Conservation (phyloP, 1,284 basidiomycete species). For the Malassezia restricta region DNA sequence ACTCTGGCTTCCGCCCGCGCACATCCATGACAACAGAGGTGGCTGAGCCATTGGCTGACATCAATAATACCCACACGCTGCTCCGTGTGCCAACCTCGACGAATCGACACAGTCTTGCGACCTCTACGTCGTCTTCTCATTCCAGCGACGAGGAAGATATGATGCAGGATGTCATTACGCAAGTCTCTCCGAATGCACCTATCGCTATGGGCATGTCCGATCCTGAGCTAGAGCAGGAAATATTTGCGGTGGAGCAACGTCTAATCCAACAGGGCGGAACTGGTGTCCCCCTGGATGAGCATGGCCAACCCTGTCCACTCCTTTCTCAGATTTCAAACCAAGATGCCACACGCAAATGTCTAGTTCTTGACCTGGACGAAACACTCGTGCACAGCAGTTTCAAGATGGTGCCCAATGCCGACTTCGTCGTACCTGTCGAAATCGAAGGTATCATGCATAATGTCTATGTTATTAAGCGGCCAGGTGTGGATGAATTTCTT, state of each 20-base stretch:
- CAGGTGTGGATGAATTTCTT: constrained; percentile 92
- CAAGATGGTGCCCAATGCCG: constrained; percentile 76
- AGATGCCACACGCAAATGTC: constrained; percentile 72
- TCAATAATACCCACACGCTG: constrained; percentile 7
- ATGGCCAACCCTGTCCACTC: constrained; percentile 71
- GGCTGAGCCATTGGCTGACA: background rate
- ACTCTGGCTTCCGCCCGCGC: background rate
- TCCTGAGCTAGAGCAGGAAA: constrained; percentile 50
- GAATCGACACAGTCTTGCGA: constrained; percentile 1
- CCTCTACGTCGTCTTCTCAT: constrained; percentile 4
- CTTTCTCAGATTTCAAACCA: constrained; percentile 62
- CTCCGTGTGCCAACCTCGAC: background rate
- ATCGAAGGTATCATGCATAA: constrained; percentile 97
- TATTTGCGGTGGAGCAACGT: constrained; percentile 62
- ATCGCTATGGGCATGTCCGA: background rate
- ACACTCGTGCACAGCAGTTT: constrained; percentile 65
- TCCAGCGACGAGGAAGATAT: constrained; percentile 42
- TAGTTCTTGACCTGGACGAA: constrained; percentile 85
- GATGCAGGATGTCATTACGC: constrained; percentile 48
- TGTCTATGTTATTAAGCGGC: constrained; percentile 96
- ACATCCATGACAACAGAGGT: background rate
- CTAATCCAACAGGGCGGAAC: constrained; percentile 68
- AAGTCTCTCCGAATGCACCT: constrained; percentile 1
- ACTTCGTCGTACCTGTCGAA: constrained; percentile 96
- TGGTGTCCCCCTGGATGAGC: constrained; percentile 70